Conservation (phyloP, 495 filamentous ascomycete genomes). For the Talaromyces ruber region DNA sequence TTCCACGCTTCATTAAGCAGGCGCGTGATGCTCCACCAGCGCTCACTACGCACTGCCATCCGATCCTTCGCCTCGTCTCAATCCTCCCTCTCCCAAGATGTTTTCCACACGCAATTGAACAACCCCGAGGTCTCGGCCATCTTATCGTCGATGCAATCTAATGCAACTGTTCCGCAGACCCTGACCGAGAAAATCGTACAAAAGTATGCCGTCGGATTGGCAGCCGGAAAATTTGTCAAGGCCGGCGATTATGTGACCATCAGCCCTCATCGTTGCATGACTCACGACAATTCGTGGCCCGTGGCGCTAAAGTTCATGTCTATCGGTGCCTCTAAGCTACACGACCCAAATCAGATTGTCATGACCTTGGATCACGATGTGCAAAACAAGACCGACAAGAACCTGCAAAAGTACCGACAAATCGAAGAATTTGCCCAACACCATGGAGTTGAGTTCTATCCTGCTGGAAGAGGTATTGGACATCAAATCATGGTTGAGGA, state of each 20-base stretch:
- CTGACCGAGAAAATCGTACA: conserved; percentile 93
- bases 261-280: conserved; percentile 68
- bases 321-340: conserved; percentile 71
- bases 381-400: conserved; percentile 75
- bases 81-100: conserved; percentile 27
- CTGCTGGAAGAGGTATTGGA: conserved; percentile 75
- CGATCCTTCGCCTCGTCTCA: conserved; percentile 29
- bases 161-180: conserved; percentile 49
- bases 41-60: conserved; percentile 16
- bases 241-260: conserved; percentile 81
- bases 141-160: conserved; percentile 30
- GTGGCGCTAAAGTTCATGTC: conserved; percentile 80
- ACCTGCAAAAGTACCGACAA: conserved; percentile 74
- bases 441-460: conserved; percentile 78
- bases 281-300: conserved; percentile 90
- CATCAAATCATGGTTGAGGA: conserved; percentile 90
- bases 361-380: conserved; percentile 94
- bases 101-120: conserved; percentile 43
- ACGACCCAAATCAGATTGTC: conserved; percentile 68
- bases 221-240: conserved; percentile 60
- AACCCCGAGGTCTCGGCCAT: conserved; percentile 33
- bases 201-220: conserved; percentile 60
- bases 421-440: conserved; percentile 81
- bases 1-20: conserved; percentile 1
- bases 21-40: not conserved